Evolutionary conservation across 1,139 yeast genomes (phyloP).

Genomic region (Lodderomyces margitis): DNA sequence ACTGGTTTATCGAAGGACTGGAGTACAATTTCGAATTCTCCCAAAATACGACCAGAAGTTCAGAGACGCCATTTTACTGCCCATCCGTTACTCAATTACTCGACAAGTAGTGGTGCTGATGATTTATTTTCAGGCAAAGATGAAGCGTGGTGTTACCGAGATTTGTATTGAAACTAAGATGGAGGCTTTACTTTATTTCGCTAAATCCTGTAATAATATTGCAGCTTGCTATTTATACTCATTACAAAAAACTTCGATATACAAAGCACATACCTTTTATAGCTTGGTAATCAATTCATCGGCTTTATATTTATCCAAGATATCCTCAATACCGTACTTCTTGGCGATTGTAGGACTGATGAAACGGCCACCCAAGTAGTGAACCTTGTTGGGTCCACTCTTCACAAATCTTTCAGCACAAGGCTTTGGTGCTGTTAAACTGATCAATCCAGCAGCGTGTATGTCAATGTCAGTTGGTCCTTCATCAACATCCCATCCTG

Average conservation of each 20-base stretch:
- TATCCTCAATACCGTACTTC: conserved; percentile 63
- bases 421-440: conserved; percentile 93
- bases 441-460: conserved; percentile 66
- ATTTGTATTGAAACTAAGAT: not conserved
- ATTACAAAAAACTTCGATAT: no score
- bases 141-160: conserved; percentile 1
- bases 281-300: conserved; percentile 41
- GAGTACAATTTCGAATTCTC: not conserved
- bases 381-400: conserved; percentile 32
- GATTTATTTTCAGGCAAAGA: not conserved
- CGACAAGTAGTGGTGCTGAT: not conserved
- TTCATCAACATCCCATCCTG: conserved; percentile 93
- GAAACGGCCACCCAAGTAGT: conserved; percentile 90
- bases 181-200: not conserved
- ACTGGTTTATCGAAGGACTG: not conserved
- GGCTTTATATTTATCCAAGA: conserved; percentile 30
- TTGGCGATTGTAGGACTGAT: conserved; percentile 63
- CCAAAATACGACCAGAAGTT: not conserved
- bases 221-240: no score
- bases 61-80: not conserved
- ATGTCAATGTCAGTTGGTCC: conserved; percentile 60
- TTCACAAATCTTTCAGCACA: conserved; percentile 54
- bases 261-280: conserved; percentile 10
- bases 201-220: no score
- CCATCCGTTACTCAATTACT: not conserved